Base-by-base conservation (phyloP, 164 flowering plant species). In the Annona squamosa region DNA sequence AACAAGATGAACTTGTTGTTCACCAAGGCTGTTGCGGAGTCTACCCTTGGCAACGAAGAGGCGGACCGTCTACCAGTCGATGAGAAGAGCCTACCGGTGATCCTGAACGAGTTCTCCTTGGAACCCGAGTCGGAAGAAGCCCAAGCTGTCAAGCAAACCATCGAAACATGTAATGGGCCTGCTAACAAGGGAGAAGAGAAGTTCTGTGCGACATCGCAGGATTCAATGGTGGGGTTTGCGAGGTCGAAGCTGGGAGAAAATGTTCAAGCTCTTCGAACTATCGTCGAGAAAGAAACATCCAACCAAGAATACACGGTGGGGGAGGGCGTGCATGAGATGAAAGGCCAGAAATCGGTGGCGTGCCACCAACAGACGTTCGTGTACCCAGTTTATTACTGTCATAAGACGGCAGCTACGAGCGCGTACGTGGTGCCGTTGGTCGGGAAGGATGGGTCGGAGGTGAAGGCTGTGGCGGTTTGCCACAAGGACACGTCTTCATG, bases 21-120 rank as follows among this genome's bases (percentile, higher is more conserved):
- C 72, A 70, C 72, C 2, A 78, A 67, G 48, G 70, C 77, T 13
- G 65, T 69, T 1, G 13, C 13, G 42, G 76, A 18, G 7, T 72
- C 81, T 16, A 48, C 74, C 71, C 69, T 87, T 16, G 86, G 87
- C 4, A 79, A 79, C 26, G 48, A 73, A n/a, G 69, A 72, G 5
- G 82, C 86, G 17, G 75, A 81, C 3, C 46, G 79, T 7, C 78
- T 82, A 12, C 86, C 88, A 37, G 82, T 87, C 73, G 82, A 85
- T 1, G 80, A 85, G 0, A 37, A 74, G 12, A 78, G 78, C 52
- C 46, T 83, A 5, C 71, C 85, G 0, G 81, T 78, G 26, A 82
- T 85, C 70, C 48, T 82, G 0, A 10, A 67, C 18, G 65, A 69
- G 37, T 81, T 80, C 71, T 84, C 83, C 0, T 18, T 87, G 45